These are phyloP conservation scores for Zygosaccharomyces pseudorouxii DNA, from an alignment of 805 yeast genomes.

Conservation along the genomic window DNA sequence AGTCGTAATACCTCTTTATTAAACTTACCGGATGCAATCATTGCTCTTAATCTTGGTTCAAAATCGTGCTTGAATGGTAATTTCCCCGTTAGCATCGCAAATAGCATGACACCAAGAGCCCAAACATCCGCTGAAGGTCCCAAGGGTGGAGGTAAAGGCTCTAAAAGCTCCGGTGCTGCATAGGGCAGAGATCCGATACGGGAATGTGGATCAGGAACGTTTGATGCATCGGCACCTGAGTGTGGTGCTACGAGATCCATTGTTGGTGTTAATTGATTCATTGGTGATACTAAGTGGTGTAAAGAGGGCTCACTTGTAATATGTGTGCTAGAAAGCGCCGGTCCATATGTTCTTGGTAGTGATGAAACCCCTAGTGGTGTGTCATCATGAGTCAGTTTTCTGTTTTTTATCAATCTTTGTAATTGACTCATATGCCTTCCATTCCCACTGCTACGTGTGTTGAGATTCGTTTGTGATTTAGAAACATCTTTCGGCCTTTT, in stretches of 20 bases:
- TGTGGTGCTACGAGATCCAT: conserved; percentile 15
- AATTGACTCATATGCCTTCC: conserved; percentile 8
- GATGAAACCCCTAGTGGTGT: conserved; percentile 31
- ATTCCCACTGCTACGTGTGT: conserved; percentile 3
- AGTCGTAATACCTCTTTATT: conserved; percentile 43
- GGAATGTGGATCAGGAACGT: conserved; percentile 44
- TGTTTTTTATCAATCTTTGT: conserved; percentile 28
- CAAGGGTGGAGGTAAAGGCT: conserved; percentile 53
- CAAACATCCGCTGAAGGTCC: conserved; percentile 78
- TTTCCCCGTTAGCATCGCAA: conserved; percentile 66
- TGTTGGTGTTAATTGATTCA: conserved; percentile 10
- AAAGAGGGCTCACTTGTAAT: conserved; percentile 15
- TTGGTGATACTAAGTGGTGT: conserved; percentile 9
- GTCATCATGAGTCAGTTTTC: conserved; percentile 33
- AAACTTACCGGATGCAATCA: conserved; percentile 64
- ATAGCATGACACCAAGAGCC: conserved; percentile 82
- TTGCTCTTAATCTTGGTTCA: conserved; percentile 70
- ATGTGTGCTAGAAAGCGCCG: conserved; percentile 24
- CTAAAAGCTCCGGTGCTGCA: conserved; percentile 81
- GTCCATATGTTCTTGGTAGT: conserved; percentile 29
- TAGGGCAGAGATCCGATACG: conserved; percentile 89
- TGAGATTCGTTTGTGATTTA: conserved; percentile 32
- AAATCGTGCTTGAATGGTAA: conserved; percentile 82
- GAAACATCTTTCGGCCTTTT: conserved; percentile 35
- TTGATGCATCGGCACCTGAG: conserved; percentile 4